Percentiles rank a stretch among this genome's conserved stretches.
Conservation (phyloP, 352 stramenopile genomes). For the Phytopythium sindhum region DNA sequence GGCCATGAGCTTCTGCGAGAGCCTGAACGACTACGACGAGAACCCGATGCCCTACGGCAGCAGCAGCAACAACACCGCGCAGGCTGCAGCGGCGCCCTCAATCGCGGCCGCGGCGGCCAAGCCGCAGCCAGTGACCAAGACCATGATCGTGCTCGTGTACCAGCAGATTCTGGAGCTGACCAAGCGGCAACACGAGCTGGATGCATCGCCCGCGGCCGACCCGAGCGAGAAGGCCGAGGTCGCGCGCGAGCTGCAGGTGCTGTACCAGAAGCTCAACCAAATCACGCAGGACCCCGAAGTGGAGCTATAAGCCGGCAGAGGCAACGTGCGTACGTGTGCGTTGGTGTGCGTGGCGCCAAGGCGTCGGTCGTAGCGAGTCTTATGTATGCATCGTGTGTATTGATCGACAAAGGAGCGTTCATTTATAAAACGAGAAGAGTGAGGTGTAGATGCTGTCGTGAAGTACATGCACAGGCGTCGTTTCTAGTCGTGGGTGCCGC, state of each 20-base stretch:
- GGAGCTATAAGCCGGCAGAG: constrained; percentile 12
- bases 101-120: constrained; percentile 13
- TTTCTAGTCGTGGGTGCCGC: too few species aligned
- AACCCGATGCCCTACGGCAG: constrained; percentile 5
- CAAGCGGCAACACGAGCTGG: constrained; percentile 49
- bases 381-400: background rate
- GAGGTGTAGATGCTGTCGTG: too few species aligned
- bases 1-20: constrained; percentile 23
- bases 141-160: constrained; percentile 54
- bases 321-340: background rate
- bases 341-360: background rate
- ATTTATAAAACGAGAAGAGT: too few species aligned
- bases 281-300: constrained; percentile 21
- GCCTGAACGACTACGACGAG: constrained; percentile 21
- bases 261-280: constrained; percentile 51
- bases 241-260: constrained; percentile 32
- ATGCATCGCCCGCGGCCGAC: constrained; percentile 35
- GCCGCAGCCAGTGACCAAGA: constrained; percentile 22
- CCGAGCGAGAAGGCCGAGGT: constrained; percentile 35
- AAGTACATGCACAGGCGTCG: too few species aligned
- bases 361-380: background rate
- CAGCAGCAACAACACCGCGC: constrained; percentile 1
- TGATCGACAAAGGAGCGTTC: too few species aligned
- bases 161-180: constrained; percentile 63
- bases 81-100: background rate